Evolutionary conservation across 441 rosid genomes (phyloP).

Genomic region (Mallotus repandus): DNA sequence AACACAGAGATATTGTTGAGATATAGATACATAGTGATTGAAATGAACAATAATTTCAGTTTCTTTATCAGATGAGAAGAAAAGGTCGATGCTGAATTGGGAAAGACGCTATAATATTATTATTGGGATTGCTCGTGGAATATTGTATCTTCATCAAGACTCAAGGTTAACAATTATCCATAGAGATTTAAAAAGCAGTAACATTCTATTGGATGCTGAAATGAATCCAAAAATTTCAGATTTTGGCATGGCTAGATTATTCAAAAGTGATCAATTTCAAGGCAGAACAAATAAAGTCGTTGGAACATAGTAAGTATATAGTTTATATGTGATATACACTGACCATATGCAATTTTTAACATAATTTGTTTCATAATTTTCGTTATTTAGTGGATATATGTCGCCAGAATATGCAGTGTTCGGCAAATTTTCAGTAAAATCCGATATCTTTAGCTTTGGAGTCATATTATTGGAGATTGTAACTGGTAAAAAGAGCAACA

Average conservation of each 20-base stretch:
- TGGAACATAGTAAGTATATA: constrained; percentile 38
- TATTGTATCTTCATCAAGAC: constrained; percentile 38
- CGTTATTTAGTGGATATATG: constrained; percentile 26
- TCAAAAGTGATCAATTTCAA: constrained; percentile 25
- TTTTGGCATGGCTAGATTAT: constrained; percentile 53
- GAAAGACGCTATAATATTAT: background rate
- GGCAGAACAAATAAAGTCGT: constrained; percentile 37
- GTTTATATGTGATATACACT: background rate
- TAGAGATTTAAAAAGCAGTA: constrained; percentile 46
- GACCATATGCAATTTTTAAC: too few relatives aligned
- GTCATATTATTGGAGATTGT: constrained; percentile 33
- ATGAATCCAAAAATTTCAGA: constrained; percentile 54
- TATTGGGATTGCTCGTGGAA: constrained; percentile 15
- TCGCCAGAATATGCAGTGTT: constrained; percentile 25
- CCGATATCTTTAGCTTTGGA: constrained; percentile 36
- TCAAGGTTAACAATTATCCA: constrained; percentile 38
- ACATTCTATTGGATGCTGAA: constrained; percentile 40
- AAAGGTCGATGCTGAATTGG: constrained; percentile 5
- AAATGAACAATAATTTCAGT: background rate
- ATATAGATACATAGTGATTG: background rate
- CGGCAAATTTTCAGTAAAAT: constrained; percentile 33
- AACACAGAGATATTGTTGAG: background rate
- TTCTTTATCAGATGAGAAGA: background rate
- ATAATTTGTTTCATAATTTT: background rate
- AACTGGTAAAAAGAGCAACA: constrained; percentile 23